Base-by-base conservation (phyloP, 441 rosid species). In the Populus tomentosa region DNA sequence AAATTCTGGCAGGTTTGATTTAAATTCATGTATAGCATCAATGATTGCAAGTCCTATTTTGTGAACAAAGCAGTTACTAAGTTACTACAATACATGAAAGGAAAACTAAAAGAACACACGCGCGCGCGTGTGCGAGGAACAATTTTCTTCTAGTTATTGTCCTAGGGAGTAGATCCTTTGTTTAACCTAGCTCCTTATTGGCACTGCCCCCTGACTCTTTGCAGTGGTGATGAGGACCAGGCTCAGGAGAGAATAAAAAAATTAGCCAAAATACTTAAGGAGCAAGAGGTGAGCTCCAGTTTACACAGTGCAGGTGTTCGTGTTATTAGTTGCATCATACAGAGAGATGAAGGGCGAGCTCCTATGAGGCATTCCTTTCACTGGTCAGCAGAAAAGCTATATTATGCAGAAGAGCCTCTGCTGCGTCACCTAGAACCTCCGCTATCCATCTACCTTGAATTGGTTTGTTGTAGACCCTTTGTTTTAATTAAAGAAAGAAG, bases 171-270 rank as follows among this genome's bases (percentile, higher is more conserved):
- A 11, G 21, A 62, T 59, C 11, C 23, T 56, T 56, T 36, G 28
- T 50, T 68, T 67, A 38, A 62, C 23, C 36, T 42, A 67, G 26
- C 65, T 21, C 73, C 75, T 81, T 78, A 75, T 76, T 73, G 64
- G 67, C 74, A 38, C 71, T 67, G 3, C 70, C 56, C 76, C 80
- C 71, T 70, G 80, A 70, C 50, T 70, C 68, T 76, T 81, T 87
- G 80, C 93, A 97, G 99, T 88, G 99, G 98, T 21, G 99, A 97
- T 79, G 99, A 94, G 88, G 98, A 97, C 87, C 98, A 97, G 88
- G 99, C 99, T 82, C 98, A 94, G 86, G 98, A 97, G 85, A 93
- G 98, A 86, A 82, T 94, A 72, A 70, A 89, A 82, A 97, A 92
- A 86, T 85, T 97, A 76, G 99, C 98, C 68, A 94, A 97, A 90